Conservation (phyloP, 2,329 filamentous ascomycete species). For the Diplodia corticola region DNA sequence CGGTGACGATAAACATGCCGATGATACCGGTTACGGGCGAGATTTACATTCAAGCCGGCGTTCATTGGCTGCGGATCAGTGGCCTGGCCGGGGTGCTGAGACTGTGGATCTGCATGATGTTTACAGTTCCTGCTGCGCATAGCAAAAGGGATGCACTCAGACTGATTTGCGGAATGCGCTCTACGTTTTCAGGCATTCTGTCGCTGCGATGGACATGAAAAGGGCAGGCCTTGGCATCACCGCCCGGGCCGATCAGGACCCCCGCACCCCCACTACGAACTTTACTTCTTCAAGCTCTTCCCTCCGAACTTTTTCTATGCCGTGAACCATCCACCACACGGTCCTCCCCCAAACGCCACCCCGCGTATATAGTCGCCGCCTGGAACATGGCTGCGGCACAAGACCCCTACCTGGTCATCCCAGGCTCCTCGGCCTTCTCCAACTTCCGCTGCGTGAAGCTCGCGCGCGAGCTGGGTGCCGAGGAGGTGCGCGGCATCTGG, state of each 20-base stretch:
- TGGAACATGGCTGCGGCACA: conserved; percentile 27
- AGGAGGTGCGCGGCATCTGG: conserved; percentile 51
- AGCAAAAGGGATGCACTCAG: not conserved
- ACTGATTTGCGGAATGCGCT: not conserved
- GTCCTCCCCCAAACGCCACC: conserved; percentile 15
- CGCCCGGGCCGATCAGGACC: conserved; percentile 18
- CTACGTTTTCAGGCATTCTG: not conserved
- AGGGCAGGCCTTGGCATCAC: conserved; percentile 5
- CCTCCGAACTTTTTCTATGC: conserved; percentile 24
- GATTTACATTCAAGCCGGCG: conserved; percentile 11
- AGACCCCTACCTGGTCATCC: conserved; percentile 47
- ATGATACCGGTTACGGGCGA: conserved; percentile 7
- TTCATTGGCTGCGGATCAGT: not conserved
- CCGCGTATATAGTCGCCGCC: conserved; percentile 18
- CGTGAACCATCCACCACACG: conserved; percentile 18
- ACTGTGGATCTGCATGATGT: not conserved
- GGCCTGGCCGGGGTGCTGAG: not conserved
- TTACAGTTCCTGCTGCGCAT: not conserved
- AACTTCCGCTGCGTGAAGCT: conserved; percentile 51
- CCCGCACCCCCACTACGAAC: conserved; percentile 22
- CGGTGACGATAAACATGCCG: conserved; percentile 14
- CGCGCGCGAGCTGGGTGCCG: conserved; percentile 48
- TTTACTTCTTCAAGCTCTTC: conserved; percentile 19
- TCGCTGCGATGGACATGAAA: not conserved
- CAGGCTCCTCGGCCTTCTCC: conserved; percentile 57